Base-by-base conservation (phyloP, 2,329 filamentous ascomycete genomes). In the Claviceps paspali region DNA sequence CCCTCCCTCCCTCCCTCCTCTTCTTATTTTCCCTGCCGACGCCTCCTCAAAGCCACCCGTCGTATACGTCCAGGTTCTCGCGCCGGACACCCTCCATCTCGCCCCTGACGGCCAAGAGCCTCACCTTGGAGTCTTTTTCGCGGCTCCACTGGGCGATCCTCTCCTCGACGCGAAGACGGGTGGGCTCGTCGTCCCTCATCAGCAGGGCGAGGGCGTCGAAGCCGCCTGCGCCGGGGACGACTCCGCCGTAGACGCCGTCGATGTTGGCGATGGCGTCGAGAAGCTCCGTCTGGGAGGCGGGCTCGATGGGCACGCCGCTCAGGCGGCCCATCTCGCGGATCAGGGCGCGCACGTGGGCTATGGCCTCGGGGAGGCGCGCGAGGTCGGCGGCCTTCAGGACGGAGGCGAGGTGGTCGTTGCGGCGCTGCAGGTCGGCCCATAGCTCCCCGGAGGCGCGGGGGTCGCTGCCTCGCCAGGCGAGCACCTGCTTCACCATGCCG, bases 171-270 rank as follows among this genome's bases (percentile, higher is more conserved):
- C 64, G 61, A 17, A 53, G 52, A 38, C 79, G 61, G 2, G 83
- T 82, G 34, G 68, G 69, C 26, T 65, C 67, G 37, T 82, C 76
- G 49, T 95, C 83, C 49, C 71, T 69, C 45, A 94, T 73, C 41
- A 98, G 57, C 42, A 98, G 56, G 1, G 80, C 82, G 38, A 94
- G 69, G 1, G 91, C 91, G 63, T 98, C 91, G 52, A 82, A 95
- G 0, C 91, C 91, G 8, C 91, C 91, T 0, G 91, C 91, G 0
- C 91, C 91, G 0, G 91, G 91, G 0, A 95, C 91, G 0, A 96
- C 85, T 0, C 87, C 91, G 1, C 86, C 87, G 45, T 87, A 73
- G 3, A 96, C 86, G 5, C 88, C 91, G 0, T 80, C 69, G 2
- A 95, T 62, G 4, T 48, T 51, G n/a, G 61, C 71, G 40, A 88